Evolutionary conservation across 1,284 basidiomycete species (phyloP).

Genomic region (Malassezia japonica): DNA sequence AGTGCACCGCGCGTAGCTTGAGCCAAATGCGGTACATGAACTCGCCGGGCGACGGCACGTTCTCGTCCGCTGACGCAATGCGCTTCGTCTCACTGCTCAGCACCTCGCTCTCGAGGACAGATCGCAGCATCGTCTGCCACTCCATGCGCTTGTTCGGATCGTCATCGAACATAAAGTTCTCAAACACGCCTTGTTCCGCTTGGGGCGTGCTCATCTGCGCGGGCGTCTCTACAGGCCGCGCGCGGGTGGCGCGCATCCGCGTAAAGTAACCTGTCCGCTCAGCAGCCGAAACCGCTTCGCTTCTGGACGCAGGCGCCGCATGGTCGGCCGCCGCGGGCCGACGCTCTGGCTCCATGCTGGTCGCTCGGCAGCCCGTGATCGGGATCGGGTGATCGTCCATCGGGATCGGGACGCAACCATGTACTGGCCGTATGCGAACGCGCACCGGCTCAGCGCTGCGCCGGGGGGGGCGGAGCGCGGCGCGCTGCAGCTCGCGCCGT

Average conservation of each 20-base stretch:
- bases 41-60: conserved; percentile 30
- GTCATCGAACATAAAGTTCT: conserved; percentile 8
- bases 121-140: conserved; percentile 48
- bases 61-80: conserved; percentile 49
- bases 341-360: not conserved
- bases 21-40: conserved; percentile 62
- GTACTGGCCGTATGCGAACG: conserved; percentile 44
- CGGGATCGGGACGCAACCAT: conserved; percentile 15
- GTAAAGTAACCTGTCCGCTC: not conserved
- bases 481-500: conserved; percentile 25
- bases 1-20: conserved; percentile 74
- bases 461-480: conserved; percentile 24
- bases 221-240: conserved; percentile 23
- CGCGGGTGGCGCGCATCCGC: not conserved
- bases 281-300: too few relatives aligned
- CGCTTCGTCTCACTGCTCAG: conserved; percentile 45
- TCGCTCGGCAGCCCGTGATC: not conserved
- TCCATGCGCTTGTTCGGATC: conserved; percentile 35
- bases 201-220: conserved; percentile 17
- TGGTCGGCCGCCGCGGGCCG: not conserved
- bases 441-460: conserved; percentile 32
- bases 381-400: not conserved
- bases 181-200: conserved; percentile 12
- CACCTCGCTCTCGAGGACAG: conserved; percentile 44
- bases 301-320: not conserved